phyloP scores from a whole-genome alignment of 75 land plant genomes.

The Gnetum montanum region DNA sequence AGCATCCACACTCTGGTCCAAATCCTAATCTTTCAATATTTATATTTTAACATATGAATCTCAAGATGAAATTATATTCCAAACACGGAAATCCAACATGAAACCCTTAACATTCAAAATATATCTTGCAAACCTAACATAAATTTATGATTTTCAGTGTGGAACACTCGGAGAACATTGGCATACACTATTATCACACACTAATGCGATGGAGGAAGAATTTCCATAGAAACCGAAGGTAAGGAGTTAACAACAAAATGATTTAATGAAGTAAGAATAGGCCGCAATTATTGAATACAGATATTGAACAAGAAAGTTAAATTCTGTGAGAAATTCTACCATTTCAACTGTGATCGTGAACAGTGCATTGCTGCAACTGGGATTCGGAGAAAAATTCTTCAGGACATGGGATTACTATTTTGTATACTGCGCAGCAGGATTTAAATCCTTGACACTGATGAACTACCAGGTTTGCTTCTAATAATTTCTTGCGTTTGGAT shows the following conservation, averaged over 20 bases:
- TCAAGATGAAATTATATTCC: too few relatives aligned
- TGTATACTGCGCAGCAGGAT: constrained; percentile 88
- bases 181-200: constrained; percentile 80
- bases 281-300: too few relatives aligned
- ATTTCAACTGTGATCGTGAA: background rate
- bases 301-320: background rate
- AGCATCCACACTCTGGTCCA: constrained; percentile 33
- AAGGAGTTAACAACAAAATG: background rate
- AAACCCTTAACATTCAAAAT: too few relatives aligned
- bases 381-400: constrained; percentile 77
- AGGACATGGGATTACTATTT: constrained; percentile 95
- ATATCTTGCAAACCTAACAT: too few relatives aligned
- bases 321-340: background rate
- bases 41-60: too few relatives aligned
- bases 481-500: too few relatives aligned
- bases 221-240: constrained; percentile 59
- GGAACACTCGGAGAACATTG: constrained; percentile 93
- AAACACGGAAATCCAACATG: too few relatives aligned
- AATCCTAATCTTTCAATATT: too few relatives aligned
- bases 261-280: background rate
- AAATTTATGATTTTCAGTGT: too few relatives aligned
- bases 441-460: constrained; percentile 61
- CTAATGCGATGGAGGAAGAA: constrained; percentile 63
- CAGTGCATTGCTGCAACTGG: constrained; percentile 57
- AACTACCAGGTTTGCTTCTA: constrained; percentile 85